Evolutionary conservation across 2,329 filamentous ascomycete species (phyloP).

Genomic region (Tympanopsis confertula): DNA sequence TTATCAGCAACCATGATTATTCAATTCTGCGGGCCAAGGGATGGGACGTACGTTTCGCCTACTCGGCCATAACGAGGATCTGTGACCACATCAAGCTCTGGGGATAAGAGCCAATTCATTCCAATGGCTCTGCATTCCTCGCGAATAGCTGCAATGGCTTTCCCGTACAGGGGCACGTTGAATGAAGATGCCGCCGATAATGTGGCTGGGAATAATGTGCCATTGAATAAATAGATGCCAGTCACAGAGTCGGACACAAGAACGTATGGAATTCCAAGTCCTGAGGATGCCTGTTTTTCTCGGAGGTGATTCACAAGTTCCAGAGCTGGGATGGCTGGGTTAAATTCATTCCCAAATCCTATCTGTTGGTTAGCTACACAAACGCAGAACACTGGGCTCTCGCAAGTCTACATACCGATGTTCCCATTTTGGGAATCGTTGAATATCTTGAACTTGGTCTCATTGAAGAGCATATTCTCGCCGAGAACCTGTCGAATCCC

Average conservation of each 20-base stretch:
- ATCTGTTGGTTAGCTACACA: neutral
- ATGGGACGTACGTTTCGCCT: conserved; percentile 9
- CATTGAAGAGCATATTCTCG: neutral
- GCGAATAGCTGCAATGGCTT: conserved; percentile 12
- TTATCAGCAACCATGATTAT: neutral
- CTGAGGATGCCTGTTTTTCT: conserved; percentile 1
- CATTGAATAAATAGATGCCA: conserved; percentile 14
- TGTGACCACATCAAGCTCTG: conserved; percentile 17
- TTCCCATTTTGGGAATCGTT: neutral
- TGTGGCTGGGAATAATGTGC: conserved; percentile 17
- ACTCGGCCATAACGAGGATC: conserved; percentile 16
- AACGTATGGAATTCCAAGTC: conserved; percentile 12
- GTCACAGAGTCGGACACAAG: conserved; percentile 15
- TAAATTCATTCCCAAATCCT: neutral
- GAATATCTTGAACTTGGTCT: neutral
- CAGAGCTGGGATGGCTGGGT: neutral
- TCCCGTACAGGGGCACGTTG: conserved; percentile 15
- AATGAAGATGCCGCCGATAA: conserved; percentile 15
- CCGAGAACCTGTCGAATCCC: conserved; percentile 1
- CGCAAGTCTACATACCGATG: neutral
- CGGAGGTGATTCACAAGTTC: neutral
- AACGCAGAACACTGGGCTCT: no score
- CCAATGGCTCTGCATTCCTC: conserved; percentile 18
- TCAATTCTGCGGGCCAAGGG: neutral
- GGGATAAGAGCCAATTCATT: conserved; percentile 18